Evolutionary conservation across 2,329 filamentous ascomycete species (phyloP).

Genomic region (Neodidymelliopsis sp.): DNA sequence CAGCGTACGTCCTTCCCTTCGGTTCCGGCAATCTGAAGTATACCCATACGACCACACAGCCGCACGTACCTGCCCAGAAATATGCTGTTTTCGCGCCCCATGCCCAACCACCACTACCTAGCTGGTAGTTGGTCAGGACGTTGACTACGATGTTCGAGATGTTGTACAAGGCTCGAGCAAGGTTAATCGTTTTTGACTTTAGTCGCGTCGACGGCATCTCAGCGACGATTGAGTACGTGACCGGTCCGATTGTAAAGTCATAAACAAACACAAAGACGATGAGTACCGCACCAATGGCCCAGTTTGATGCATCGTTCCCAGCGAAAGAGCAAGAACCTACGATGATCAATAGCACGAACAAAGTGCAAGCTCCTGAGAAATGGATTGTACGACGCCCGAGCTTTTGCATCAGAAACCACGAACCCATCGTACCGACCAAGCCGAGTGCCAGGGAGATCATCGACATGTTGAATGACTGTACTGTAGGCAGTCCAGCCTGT

Average conservation of each 20-base stretch:
- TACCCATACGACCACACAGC: conserved; percentile 77
- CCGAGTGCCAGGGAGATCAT: conserved; percentile 67
- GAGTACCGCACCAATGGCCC: conserved; percentile 43
- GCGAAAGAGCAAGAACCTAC: conserved; percentile 79
- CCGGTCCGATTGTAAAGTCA: conserved; percentile 84
- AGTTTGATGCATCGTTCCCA: conserved; percentile 55
- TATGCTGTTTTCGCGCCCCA: conserved; percentile 87
- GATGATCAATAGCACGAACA: conserved; percentile 73
- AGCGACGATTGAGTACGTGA: conserved; percentile 85
- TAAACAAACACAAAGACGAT: conserved; percentile 69
- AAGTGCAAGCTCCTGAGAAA: conserved; percentile 67
- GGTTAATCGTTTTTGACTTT: conserved; percentile 87
- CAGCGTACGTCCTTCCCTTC: conserved; percentile 78
- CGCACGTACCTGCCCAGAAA: conserved; percentile 83
- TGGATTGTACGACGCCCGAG: conserved; percentile 79
- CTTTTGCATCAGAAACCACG: conserved; percentile 82
- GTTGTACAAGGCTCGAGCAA: conserved; percentile 78
- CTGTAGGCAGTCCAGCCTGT: conserved; percentile 52
- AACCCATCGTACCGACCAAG: conserved; percentile 78
- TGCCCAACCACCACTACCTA: conserved; percentile 69
- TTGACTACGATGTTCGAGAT: conserved; percentile 80
- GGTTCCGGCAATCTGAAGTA: conserved; percentile 84
- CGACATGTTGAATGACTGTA: conserved; percentile 54
- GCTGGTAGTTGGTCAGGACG: conserved; percentile 67
- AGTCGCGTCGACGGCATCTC: conserved; percentile 82